phyloP scores from a whole-genome alignment of 306 rosid species.

The Pyrus pyrifolia region DNA sequence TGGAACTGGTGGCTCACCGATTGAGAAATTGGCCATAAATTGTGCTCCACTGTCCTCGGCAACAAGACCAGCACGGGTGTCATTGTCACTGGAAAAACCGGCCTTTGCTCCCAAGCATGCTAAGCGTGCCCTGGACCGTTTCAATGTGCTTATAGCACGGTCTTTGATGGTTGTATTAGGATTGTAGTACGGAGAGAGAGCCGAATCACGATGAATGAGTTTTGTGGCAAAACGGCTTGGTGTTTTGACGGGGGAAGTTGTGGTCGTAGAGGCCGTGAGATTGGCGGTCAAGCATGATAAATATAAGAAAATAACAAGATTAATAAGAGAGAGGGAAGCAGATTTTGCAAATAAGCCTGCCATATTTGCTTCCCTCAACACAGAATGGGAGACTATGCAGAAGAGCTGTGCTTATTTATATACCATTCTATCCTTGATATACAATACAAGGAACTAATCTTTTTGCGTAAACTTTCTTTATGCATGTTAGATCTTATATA shows the following conservation, averaged over 20 bases:
- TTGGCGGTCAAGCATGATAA: not conserved
- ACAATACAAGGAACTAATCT: no score
- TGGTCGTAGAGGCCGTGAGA: not conserved
- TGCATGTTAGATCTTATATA: no score
- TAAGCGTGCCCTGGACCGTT: not conserved
- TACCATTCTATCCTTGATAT: no score
- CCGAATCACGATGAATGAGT: not conserved
- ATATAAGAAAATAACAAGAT: not conserved
- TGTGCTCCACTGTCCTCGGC: not conserved
- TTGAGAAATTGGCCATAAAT: conserved; percentile 32
- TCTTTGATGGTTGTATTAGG: not conserved
- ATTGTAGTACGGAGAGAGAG: not conserved
- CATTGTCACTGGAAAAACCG: not conserved
- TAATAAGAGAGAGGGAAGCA: not conserved
- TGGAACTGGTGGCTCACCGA: conserved; percentile 41
- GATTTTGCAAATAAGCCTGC: not conserved
- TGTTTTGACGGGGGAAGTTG: not conserved
- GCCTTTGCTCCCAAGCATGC: not conserved
- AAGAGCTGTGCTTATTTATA: not conserved
- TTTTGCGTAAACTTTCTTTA: no score
- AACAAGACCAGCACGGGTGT: not conserved
- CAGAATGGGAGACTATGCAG: not conserved
- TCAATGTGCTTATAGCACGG: not conserved
- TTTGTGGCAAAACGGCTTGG: not conserved
- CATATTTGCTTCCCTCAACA: not conserved